A percentile compares a stretch with the other conserved stretches of the same genome.
Evolutionary conservation across 768 basidiomycete species (phyloP).

Genomic region (Suillus sp.): DNA sequence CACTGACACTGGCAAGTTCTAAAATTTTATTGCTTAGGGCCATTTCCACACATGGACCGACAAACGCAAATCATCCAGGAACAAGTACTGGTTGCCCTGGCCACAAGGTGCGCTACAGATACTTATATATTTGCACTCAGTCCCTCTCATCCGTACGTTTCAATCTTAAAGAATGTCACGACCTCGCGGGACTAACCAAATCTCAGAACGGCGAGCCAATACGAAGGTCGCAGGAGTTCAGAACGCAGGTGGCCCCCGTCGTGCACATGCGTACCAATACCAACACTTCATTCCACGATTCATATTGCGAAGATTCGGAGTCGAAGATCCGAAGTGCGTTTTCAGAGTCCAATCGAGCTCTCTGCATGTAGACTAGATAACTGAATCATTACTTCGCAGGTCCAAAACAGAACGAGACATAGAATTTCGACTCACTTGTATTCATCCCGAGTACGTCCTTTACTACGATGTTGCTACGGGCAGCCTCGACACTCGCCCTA

Average conservation of each 20-base stretch:
- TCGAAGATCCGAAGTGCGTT: conserved; percentile 9
- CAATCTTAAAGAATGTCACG: neutral
- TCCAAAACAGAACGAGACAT: conserved; percentile 11
- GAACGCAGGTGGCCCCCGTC: too few species aligned
- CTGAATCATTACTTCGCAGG: conserved; percentile 5
- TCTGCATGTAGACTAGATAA: neutral
- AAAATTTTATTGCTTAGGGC: neutral
- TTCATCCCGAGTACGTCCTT: conserved; percentile 8
- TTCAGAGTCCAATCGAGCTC: neutral
- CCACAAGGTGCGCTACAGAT: neutral
- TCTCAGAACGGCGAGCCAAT: neutral
- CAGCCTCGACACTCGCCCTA: conserved; percentile 15
- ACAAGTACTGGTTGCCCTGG: conserved; percentile 1
- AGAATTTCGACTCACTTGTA: conserved; percentile 5
- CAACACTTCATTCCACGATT: conserved; percentile 19
- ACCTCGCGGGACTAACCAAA: neutral
- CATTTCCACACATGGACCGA: neutral
- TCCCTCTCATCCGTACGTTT: neutral
- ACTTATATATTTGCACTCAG: neutral
- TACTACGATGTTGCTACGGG: conserved; percentile 16
- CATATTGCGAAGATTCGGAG: conserved; percentile 12
- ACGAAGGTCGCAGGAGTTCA: neutral
- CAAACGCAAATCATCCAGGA: neutral
- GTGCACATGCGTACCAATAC: conserved; percentile 6
- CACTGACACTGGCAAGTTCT: neutral